These are phyloP conservation scores for Ceratocystis huliohia DNA, from an alignment of 2,329 filamentous ascomycete genomes.

Conservation along the genomic window DNA sequence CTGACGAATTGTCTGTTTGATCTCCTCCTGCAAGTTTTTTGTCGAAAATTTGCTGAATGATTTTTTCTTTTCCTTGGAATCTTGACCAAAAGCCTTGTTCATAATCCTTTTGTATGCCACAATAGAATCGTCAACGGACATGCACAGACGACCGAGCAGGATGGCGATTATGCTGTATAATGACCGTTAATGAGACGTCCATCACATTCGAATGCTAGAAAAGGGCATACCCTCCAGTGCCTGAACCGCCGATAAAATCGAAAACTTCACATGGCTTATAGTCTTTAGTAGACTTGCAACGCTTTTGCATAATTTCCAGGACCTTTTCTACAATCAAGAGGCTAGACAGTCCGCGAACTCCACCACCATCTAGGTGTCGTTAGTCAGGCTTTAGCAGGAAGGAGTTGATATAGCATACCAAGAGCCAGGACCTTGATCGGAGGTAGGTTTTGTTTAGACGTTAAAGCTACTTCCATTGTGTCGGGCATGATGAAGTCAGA, in stretches of 20 bases:
- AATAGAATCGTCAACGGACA: not conserved
- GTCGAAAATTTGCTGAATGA: not conserved
- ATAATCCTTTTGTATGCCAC: not conserved
- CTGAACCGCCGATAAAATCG: conserved; percentile 27
- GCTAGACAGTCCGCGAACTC: conserved; percentile 25
- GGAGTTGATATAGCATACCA: too few species aligned
- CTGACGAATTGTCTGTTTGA: not conserved
- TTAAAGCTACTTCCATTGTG: too few species aligned
- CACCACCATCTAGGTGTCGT: conserved; percentile 23
- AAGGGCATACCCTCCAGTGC: conserved; percentile 25
- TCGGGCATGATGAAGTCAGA: too few species aligned
- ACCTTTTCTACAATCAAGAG: conserved; percentile 25
- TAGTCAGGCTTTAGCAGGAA: too few species aligned
- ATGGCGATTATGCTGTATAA: not conserved
- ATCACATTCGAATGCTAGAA: not conserved
- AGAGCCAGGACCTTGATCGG: too few species aligned
- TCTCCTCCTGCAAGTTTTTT: not conserved
- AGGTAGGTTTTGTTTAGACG: too few species aligned
- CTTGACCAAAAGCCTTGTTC: not conserved
- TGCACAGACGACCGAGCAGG: not conserved
- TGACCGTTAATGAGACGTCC: too few species aligned
- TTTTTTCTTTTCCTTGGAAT: not conserved
- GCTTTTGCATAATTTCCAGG: conserved; percentile 23
- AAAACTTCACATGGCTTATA: conserved; percentile 26
- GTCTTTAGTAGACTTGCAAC: conserved; percentile 18